These are phyloP conservation scores for Discostella stelligera DNA, from an alignment of 352 stramenopile species.

Conservation along the genomic window DNA sequence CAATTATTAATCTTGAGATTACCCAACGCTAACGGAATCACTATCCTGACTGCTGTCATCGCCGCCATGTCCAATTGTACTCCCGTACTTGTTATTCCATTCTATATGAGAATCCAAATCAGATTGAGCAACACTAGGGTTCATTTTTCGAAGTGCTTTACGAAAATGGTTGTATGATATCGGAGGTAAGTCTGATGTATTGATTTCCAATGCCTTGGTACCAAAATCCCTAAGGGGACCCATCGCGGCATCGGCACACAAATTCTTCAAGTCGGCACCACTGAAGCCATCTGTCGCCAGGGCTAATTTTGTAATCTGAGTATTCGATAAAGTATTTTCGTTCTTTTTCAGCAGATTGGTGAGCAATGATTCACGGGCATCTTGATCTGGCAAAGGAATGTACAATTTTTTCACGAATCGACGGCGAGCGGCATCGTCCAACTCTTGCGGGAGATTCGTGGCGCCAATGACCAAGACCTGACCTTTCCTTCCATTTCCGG, in stretches of 20 bases:
- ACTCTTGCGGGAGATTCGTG: constrained; percentile 96
- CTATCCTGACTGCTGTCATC: constrained; percentile 19
- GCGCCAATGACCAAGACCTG: constrained; percentile 89
- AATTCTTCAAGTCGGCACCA: constrained; percentile 94
- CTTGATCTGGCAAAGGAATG: constrained; percentile 91
- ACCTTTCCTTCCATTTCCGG: constrained; percentile 88
- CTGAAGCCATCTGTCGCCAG: constrained; percentile 90
- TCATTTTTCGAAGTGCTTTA: constrained; percentile 89
- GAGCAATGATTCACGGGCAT: constrained; percentile 87
- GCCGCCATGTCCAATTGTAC: constrained; percentile 9
- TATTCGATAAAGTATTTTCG: constrained; percentile 85
- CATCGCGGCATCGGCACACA: constrained; percentile 97
- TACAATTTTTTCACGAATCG: constrained; percentile 98
- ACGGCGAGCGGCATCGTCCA: constrained; percentile 95
- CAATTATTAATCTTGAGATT: constrained; percentile 2
- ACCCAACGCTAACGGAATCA: constrained; percentile 1
- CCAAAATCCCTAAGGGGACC: constrained; percentile 89
- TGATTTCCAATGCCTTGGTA: constrained; percentile 68
- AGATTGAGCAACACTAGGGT: constrained; percentile 91
- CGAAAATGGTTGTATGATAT: constrained; percentile 95
- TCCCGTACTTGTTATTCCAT: constrained; percentile 75
- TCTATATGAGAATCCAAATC: constrained; percentile 85
- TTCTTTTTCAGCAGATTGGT: constrained; percentile 91
- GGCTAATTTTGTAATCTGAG: constrained; percentile 89
- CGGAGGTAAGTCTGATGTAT: constrained; percentile 88